phyloP scores from a whole-genome alignment of 176 grass and related monocot genomes.

The Urochloa ruziziensis region DNA sequence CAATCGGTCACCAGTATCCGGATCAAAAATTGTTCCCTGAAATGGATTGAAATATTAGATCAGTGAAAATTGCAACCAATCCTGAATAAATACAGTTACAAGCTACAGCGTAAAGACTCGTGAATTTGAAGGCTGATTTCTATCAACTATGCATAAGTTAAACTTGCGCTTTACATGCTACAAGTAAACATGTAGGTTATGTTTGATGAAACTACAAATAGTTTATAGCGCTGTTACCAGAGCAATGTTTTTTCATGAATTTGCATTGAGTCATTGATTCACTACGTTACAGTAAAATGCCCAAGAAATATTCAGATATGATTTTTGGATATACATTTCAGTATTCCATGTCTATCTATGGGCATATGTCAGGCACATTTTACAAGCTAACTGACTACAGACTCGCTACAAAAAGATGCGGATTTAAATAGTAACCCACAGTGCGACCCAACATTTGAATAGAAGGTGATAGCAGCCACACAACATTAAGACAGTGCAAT shows the following conservation, averaged over 20 bases:
- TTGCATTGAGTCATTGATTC: neutral
- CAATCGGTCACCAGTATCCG: conserved; percentile 63
- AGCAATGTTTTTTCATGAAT: neutral
- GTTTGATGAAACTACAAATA: neutral
- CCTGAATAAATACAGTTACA: neutral
- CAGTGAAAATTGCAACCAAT: neutral
- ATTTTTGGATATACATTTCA: neutral
- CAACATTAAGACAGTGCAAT: neutral
- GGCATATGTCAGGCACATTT: neutral
- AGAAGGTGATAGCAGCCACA: neutral
- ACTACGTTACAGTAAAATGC: neutral
- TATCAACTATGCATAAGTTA: neutral
- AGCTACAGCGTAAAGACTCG: neutral
- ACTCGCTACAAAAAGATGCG: neutral
- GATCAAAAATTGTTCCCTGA: conserved; percentile 88
- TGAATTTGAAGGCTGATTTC: neutral
- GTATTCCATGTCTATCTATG: neutral
- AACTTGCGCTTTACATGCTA: neutral
- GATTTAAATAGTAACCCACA: neutral
- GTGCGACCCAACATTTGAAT: neutral
- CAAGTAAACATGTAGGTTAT: neutral
- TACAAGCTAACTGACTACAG: neutral
- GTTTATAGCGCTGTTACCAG: neutral
- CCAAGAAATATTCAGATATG: neutral
- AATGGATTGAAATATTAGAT: conserved; percentile 19